Base-by-base conservation (phyloP, 1,284 basidiomycete genomes). In the Ceratobasidium sp. region DNA sequence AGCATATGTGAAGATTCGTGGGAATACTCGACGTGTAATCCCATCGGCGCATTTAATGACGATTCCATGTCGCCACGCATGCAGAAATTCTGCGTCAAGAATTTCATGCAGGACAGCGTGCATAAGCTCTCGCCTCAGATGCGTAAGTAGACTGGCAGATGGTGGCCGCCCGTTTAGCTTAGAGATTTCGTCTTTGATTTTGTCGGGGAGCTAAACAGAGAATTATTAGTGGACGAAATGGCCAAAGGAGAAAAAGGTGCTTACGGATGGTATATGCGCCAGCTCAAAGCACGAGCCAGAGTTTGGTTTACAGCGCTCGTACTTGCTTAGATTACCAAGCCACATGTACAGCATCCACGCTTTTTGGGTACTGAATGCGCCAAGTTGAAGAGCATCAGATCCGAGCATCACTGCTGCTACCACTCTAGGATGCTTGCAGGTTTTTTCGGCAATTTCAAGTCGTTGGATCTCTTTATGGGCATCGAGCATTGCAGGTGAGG, bases 331-430 rank as follows among this genome's bases (percentile, higher is more conserved):
- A 35, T 80, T 80, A 16, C 78, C 79, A n/a, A 80, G 75, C 21
- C 70, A 75, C 26, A 80, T 55, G 47, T 82, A 83, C 1, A 80
- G 47, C 0, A 81, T 82, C 80, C 80, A 82, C 0, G 81, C 73
- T 16, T 78, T 78, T 1, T 79, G 77, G 11, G 26, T 76, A 0
- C 81, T 80, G 75, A 83, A 83, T 23, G 76, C 75, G 18, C 82
- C 75, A 6, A 82, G 77, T 30, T 80, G 81, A 0, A 79, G 82
- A 1, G 78, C 76, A 72, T 83, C 82, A 0, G 82, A 84, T 75
- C 79, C 81, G 14, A 82, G 50, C 78, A 82, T 81, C 1, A 83
- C 58, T 0, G 74, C 75, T 0, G 76, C 77, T 9, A 83, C 75
- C 1, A 77, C 73, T 0, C 61, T 32, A 55, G 81, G 79, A 0